A percentile compares a stretch with the other conserved stretches of the same genome.
These are phyloP conservation scores for Cerioporus squamosus DNA, from an alignment of 1,284 basidiomycete species.

Conservation along the genomic window DNA sequence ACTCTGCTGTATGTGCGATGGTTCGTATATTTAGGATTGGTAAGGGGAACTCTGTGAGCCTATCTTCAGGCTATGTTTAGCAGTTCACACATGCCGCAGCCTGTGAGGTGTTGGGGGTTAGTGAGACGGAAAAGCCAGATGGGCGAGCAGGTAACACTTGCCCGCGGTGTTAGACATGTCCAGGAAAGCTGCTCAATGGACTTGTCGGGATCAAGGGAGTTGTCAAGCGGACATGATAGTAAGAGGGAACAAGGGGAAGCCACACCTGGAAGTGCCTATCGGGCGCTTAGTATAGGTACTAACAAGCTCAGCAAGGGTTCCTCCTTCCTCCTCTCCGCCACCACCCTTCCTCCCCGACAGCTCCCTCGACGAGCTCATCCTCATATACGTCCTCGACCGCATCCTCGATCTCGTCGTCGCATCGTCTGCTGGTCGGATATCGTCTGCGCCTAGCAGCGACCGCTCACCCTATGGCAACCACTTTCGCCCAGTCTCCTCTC, in stretches of 20 bases:
- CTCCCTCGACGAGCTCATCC: constrained; percentile 7
- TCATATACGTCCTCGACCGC: not conserved
- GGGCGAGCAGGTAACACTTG: not conserved
- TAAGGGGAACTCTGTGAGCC: constrained; percentile 15
- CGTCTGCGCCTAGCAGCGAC: constrained; percentile 14
- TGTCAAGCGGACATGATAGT: not conserved
- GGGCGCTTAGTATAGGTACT: not conserved
- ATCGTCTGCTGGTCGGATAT: constrained; percentile 28
- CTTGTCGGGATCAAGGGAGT: not conserved
- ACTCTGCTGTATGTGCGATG: not conserved
- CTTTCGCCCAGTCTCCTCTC: constrained; percentile 24
- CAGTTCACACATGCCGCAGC: constrained; percentile 10
- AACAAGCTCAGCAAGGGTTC: constrained; percentile 17
- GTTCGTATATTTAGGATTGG: not conserved
- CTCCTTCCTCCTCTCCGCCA: constrained; percentile 11
- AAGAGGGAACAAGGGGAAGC: constrained; percentile 7
- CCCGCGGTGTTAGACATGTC: not conserved
- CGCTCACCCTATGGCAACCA: constrained; percentile 27
- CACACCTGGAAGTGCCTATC: too few relatives aligned
- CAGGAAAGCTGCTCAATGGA: not conserved
- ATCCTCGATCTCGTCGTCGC: constrained; percentile 5
- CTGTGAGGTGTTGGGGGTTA: not conserved
- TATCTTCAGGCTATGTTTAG: constrained; percentile 21
- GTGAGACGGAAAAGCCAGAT: not conserved
- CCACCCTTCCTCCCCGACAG: constrained; percentile 4